A percentile compares a stretch with the other conserved stretches of the same genome.
phyloP scores from a whole-genome alignment of 768 basidiomycete species.

The Boletus insuetus region DNA sequence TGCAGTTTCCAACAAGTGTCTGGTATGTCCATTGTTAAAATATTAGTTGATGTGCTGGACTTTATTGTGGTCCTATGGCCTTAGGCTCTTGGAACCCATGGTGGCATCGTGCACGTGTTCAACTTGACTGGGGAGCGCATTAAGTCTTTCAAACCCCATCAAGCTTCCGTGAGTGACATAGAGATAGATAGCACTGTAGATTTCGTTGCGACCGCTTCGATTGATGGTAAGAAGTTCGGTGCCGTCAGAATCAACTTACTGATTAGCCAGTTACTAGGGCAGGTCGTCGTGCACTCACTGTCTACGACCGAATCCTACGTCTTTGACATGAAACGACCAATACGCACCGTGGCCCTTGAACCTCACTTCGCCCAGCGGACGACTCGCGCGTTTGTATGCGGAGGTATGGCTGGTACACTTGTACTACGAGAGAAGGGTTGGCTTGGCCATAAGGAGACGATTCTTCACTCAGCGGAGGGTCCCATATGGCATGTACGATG shows the following conservation, averaged over 20 bases:
- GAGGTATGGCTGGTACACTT: constrained; percentile 86
- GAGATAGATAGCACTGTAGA: constrained; percentile 81
- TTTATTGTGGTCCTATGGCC: not conserved
- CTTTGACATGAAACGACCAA: constrained; percentile 89
- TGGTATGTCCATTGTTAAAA: constrained; percentile 46
- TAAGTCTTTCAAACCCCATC: constrained; percentile 89
- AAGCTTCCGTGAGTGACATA: constrained; percentile 84
- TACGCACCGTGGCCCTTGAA: constrained; percentile 87
- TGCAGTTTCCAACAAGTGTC: constrained; percentile 64
- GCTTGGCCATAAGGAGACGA: constrained; percentile 90
- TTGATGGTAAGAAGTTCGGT: constrained; percentile 67
- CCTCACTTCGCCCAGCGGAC: constrained; percentile 82
- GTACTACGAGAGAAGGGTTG: constrained; percentile 94
- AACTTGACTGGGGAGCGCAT: constrained; percentile 75
- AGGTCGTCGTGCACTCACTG: constrained; percentile 84
- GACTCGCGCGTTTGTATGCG: constrained; percentile 81
- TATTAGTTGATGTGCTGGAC: not conserved
- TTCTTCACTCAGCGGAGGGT: constrained; percentile 82
- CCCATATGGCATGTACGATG: constrained; percentile 93
- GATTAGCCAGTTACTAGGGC: constrained; percentile 53
- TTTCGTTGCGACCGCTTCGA: constrained; percentile 88
- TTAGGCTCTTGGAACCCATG: constrained; percentile 90
- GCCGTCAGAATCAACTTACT: constrained; percentile 52
- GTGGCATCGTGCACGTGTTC: constrained; percentile 87
- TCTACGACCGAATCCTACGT: constrained; percentile 76